Evolutionary conservation across 75 land plant species (phyloP).

Genomic region (Cunninghamia lanceolata): DNA sequence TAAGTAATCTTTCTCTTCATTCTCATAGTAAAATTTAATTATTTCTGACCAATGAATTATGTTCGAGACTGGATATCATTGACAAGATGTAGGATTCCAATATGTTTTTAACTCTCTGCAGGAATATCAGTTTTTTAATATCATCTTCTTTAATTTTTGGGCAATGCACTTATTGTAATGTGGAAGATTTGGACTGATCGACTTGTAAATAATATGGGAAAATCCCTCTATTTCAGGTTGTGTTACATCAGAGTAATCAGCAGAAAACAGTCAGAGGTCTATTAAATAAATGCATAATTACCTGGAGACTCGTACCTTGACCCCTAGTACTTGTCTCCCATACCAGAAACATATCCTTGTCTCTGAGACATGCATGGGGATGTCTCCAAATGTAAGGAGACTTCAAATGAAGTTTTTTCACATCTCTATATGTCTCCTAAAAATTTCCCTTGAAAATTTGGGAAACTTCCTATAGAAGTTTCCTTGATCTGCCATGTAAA

Average conservation of each 20-base stretch:
- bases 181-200: neutral
- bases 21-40: neutral
- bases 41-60: neutral
- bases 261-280: neutral
- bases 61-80: neutral
- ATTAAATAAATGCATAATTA: neutral
- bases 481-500: too few relatives aligned
- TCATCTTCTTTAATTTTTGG: neutral
- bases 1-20: constrained; percentile 30
- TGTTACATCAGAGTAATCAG: neutral
- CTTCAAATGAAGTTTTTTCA: neutral
- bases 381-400: too few relatives aligned
- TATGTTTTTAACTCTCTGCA: neutral
- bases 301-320: too few relatives aligned
- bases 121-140: neutral
- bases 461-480: too few relatives aligned
- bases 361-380: too few relatives aligned
- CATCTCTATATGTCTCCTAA: neutral
- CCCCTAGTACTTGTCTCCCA: neutral
- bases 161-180: neutral
- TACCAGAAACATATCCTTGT: too few relatives aligned
- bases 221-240: neutral
- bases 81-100: neutral
- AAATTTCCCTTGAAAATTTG: neutral
- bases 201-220: neutral